A percentile compares a stretch with the other conserved stretches of the same genome.
phyloP scores from a whole-genome alignment of 495 filamentous ascomycete genomes.

The Aspergillus sparsus region DNA sequence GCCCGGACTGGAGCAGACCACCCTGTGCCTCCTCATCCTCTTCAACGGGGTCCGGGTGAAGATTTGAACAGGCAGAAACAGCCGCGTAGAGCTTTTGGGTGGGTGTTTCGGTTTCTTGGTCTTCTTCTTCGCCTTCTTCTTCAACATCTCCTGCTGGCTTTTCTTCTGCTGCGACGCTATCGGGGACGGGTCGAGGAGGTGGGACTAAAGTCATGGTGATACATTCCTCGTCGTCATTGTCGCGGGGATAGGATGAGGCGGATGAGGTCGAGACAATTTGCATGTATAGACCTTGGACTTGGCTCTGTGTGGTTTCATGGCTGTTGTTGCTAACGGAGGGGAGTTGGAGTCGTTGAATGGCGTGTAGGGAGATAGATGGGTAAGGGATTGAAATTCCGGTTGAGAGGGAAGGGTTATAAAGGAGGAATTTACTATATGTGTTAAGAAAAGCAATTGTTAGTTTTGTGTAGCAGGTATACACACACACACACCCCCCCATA shows the following conservation, averaged over 20 bases:
- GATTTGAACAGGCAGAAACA: conserved; percentile 80
- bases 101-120: conserved; percentile 34
- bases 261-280: conserved; percentile 66
- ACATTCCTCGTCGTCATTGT: conserved; percentile 67
- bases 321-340: conserved; percentile 24
- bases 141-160: conserved; percentile 12
- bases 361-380: conserved; percentile 84
- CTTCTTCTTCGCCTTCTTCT: conserved; percentile 30
- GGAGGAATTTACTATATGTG: conserved; percentile 62
- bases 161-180: too few species aligned
- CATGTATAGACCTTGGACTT: conserved; percentile 72
- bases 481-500: too few species aligned
- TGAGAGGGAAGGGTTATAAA: conserved; percentile 63
- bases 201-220: conserved; percentile 78
- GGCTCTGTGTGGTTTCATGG: conserved; percentile 21
- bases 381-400: conserved; percentile 81
- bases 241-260: conserved; percentile 40
- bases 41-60: conserved; percentile 79
- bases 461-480: neutral
- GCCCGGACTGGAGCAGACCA: conserved; percentile 36
- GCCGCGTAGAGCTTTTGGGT: conserved; percentile 69
- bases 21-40: conserved; percentile 52
- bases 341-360: conserved; percentile 65
- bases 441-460: neutral
- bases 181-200: conserved; percentile 17